phyloP scores from a whole-genome alignment of 495 filamentous ascomycete genomes.

The Hypoxylon lienhwacheense region DNA sequence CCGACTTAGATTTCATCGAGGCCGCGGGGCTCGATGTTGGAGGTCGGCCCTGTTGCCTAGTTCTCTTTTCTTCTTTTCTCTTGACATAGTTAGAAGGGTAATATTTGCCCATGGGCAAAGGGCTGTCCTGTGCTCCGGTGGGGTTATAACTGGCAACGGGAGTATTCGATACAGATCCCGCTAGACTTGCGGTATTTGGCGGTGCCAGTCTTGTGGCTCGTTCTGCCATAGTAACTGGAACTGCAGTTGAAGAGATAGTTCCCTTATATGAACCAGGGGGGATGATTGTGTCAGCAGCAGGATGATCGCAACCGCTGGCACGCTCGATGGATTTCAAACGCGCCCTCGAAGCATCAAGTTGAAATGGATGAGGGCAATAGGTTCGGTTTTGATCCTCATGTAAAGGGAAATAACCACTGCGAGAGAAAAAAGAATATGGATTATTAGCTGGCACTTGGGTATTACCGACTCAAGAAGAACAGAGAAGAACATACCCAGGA shows the following conservation, averaged over 20 bases:
- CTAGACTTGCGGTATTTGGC: conserved; percentile 2
- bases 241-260: conserved; percentile 17
- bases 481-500: conserved; percentile 53
- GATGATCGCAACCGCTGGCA: conserved; percentile 33
- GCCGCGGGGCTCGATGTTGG: conserved; percentile 20
- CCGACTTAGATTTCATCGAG: conserved; percentile 31
- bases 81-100: conserved; percentile 57
- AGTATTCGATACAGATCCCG: conserved; percentile 31
- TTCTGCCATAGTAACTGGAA: conserved; percentile 18
- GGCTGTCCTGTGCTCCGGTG: conserved; percentile 40
- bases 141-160: conserved; percentile 50
- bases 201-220: conserved; percentile 21
- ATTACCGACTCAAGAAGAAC: conserved; percentile 1
- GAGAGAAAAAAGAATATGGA: not conserved
- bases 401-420: conserved; percentile 55
- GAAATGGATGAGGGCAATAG: conserved; percentile 47
- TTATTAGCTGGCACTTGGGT: not conserved
- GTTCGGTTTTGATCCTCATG: conserved; percentile 50
- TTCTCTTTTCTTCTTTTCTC: conserved; percentile 38
- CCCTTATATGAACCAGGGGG: conserved; percentile 3
- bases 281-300: not conserved
- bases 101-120: conserved; percentile 57
- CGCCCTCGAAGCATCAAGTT: conserved; percentile 42
- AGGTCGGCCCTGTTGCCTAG: conserved; percentile 15
- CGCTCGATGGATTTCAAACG: conserved; percentile 38